phyloP scores from a whole-genome alignment of 2,329 filamentous ascomycete genomes.

The Pseudogymnoascus verrucosus region DNA sequence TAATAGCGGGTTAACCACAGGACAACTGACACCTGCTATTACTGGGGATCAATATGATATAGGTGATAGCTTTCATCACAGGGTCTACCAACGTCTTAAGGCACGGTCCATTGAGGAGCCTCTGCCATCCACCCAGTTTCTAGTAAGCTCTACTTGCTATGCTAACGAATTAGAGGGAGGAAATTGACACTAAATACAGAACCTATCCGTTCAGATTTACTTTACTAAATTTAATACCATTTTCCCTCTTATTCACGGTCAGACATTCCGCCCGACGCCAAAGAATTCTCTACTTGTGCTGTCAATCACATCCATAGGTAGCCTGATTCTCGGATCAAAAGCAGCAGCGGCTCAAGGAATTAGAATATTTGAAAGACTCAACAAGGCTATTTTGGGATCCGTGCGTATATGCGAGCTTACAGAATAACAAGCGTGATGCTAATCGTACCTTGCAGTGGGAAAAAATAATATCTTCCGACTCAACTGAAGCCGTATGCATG shows the following conservation, averaged over 20 bases:
- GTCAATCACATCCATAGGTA: constrained; percentile 16
- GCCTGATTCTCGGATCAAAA: constrained; percentile 12
- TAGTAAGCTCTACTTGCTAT: neutral
- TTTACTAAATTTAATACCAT: constrained; percentile 16
- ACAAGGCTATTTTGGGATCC: constrained; percentile 13
- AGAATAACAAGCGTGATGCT: too few species aligned
- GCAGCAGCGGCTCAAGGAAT: constrained; percentile 3
- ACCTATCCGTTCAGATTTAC: constrained; percentile 10
- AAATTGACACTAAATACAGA: constrained; percentile 7
- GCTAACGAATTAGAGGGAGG: neutral
- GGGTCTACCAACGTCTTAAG: neutral
- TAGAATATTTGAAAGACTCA: constrained; percentile 16
- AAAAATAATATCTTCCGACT: neutral
- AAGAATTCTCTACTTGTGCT: constrained; percentile 14
- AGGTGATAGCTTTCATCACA: neutral
- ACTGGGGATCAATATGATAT: constrained; percentile 1
- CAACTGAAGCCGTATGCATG: neutral
- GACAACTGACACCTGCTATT: neutral
- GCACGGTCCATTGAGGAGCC: neutral
- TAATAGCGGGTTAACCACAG: neutral
- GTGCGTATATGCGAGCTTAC: neutral
- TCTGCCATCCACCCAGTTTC: constrained; percentile 13
- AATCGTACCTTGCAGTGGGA: constrained; percentile 10
- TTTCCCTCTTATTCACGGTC: constrained; percentile 17
- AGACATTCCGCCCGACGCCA: constrained; percentile 12